Base-by-base conservation (phyloP, 345 rosid genomes). In the Microthlaspi erraticum region DNA sequence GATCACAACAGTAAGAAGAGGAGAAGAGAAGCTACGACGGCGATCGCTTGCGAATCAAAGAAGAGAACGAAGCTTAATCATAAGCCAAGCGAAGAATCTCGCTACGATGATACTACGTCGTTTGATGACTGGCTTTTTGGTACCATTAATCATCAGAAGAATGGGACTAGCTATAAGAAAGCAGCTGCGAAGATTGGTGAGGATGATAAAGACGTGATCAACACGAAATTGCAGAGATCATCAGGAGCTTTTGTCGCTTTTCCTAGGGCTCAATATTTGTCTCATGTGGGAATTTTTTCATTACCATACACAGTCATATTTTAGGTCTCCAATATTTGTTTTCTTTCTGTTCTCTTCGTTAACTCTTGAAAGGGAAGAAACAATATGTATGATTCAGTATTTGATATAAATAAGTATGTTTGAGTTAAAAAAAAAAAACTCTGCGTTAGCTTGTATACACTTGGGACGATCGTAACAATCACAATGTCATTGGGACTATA, bases 221-320 rank as follows among this genome's bases (percentile, higher is more conserved):
- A 43, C 23, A 31, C 12, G 48, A 52, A 41, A 3, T 41, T 61
- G n/a, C 48, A 61, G 23, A 20, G 14, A 45, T 45, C 55, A 14
- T 48, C 5, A 3, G 61, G 56, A 39, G 56, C 39, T 48, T 10
- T 26, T 26, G 29, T 26, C 29, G 38, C 10, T 16, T 18, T 77
- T 55, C 88, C 83, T 1, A 44, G 41, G 5, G 87, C 86, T 10
- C 69, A 38, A 37, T 59, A 36, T 82, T 42, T 85, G 75, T 41
- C 76, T 0, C 82, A 73, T 6, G 83, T 71, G 0, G 86, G 77
- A 41, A 37, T 83, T 8, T 84, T 64, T 39, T 81, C 84, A 0
- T 50, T 89, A 60, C 96, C 98, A 1, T 92, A 77, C 51, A 72
- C 92, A 11, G 54, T 85, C 5, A 82, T 80, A 2, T 86, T 85